phyloP scores from a whole-genome alignment of 1,284 basidiomycete genomes.

The Cutaneotrichosporon sp. region DNA sequence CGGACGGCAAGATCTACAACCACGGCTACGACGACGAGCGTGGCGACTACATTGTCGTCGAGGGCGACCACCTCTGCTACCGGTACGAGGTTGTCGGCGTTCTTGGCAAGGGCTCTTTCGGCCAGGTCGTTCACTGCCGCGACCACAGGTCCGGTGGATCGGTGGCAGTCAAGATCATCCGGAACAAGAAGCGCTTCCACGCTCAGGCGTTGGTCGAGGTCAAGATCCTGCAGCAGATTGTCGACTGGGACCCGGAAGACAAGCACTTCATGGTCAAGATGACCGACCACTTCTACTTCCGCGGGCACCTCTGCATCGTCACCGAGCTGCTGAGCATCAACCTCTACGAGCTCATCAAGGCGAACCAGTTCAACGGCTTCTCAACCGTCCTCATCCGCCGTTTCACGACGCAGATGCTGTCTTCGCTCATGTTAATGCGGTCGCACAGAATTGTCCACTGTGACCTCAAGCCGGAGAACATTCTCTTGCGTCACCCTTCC shows the following conservation, averaged over 20 bases:
- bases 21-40: conserved; percentile 97
- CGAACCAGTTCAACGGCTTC: conserved; percentile 96
- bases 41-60: conserved; percentile 91
- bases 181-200: conserved; percentile 99
- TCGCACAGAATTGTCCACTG: conserved; percentile 99
- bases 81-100: conserved; percentile 92
- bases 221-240: conserved; percentile 93
- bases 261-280: conserved; percentile 97
- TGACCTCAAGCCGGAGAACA: conserved; percentile 99
- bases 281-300: conserved; percentile 98
- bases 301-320: conserved; percentile 96
- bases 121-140: conserved; percentile 93
- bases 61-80: conserved; percentile 90
- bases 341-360: conserved; percentile 98
- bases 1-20: conserved; percentile 81
- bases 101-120: conserved; percentile 97
- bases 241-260: conserved; percentile 97
- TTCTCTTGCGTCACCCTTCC: conserved; percentile 87
- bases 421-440: conserved; percentile 87
- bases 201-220: conserved; percentile 98
- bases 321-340: conserved; percentile 99
- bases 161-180: conserved; percentile 98
- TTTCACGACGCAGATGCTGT: conserved; percentile 93
- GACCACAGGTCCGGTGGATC: conserved; percentile 96
- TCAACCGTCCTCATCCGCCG: conserved; percentile 91